Conservation (phyloP, 2,329 filamentous ascomycete genomes). For the Fusarium tanahbumbuense region DNA sequence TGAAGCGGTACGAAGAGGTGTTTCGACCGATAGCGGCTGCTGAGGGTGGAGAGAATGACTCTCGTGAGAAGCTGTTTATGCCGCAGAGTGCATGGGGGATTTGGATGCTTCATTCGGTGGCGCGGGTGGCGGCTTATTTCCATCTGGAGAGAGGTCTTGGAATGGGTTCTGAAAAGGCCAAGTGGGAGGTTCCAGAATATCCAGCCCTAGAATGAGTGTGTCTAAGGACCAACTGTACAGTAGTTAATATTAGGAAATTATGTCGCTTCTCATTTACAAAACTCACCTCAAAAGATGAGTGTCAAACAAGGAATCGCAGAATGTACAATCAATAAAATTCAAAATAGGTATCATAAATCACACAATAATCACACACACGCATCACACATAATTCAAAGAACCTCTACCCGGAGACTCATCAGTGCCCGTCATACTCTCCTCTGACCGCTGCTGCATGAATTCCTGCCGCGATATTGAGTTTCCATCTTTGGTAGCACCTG, state of each 20-base stretch:
- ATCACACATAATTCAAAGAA: conserved; percentile 26
- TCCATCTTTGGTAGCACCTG: conserved; percentile 28
- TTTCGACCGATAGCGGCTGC: conserved; percentile 18
- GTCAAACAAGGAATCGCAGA: not conserved
- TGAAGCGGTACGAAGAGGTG: conserved; percentile 19
- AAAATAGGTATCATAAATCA: conserved; percentile 12
- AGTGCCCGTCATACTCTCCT: conserved; percentile 16
- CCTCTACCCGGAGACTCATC: conserved; percentile 17
- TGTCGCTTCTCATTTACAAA: conserved; percentile 6
- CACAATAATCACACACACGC: not conserved
- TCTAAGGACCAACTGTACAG: not conserved
- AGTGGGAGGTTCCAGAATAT: conserved; percentile 32
- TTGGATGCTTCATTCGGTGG: conserved; percentile 13
- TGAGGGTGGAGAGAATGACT: not conserved
- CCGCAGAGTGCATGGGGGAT: conserved; percentile 3
- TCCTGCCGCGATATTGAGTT: conserved; percentile 17
- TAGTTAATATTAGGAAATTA: not conserved
- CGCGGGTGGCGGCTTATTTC: conserved; percentile 1
- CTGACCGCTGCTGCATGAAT: conserved; percentile 13
- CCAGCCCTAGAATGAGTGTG: not conserved
- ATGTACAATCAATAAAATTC: conserved; percentile 3
- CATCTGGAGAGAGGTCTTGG: conserved; percentile 16
- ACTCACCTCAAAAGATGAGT: conserved; percentile 11
- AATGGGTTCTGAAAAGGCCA: conserved; percentile 3
- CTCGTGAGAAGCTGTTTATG: not conserved